These are phyloP conservation scores for Sphaerobolus stellatus DNA, from an alignment of 1,284 basidiomycete genomes.

Conservation along the genomic window DNA sequence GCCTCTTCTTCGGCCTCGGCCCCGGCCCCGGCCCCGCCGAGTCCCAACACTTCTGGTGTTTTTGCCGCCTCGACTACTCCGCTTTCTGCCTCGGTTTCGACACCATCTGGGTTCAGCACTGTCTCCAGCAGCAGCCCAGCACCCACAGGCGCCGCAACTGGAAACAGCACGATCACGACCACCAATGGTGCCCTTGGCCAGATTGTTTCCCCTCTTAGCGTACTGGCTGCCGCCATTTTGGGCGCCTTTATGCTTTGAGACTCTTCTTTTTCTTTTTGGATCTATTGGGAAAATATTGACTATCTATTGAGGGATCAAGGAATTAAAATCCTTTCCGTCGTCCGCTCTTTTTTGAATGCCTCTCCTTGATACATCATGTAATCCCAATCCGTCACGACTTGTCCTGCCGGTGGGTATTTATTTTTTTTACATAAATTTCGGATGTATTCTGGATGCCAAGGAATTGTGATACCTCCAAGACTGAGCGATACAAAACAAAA, in stretches of 20 bases:
- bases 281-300: neutral
- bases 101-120: neutral
- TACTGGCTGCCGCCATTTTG: neutral
- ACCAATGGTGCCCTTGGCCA: neutral
- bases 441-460: no score
- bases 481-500: no score
- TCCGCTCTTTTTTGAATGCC: neutral
- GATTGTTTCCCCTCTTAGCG: neutral
- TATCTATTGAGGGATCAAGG: no score
- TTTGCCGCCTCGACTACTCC: neutral
- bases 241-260: neutral
- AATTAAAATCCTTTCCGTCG: no score
- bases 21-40: no score
- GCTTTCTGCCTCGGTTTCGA: neutral
- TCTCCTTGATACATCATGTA: neutral
- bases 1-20: neutral
- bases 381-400: neutral
- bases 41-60: no score
- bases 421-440: neutral
- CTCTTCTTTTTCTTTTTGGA: neutral
- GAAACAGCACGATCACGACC: neutral
- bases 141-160: neutral
- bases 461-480: no score
- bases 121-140: neutral
- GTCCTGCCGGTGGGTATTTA: neutral